Conservation (phyloP, 176 grass and related monocot species). For the Paspalum vaginatum region DNA sequence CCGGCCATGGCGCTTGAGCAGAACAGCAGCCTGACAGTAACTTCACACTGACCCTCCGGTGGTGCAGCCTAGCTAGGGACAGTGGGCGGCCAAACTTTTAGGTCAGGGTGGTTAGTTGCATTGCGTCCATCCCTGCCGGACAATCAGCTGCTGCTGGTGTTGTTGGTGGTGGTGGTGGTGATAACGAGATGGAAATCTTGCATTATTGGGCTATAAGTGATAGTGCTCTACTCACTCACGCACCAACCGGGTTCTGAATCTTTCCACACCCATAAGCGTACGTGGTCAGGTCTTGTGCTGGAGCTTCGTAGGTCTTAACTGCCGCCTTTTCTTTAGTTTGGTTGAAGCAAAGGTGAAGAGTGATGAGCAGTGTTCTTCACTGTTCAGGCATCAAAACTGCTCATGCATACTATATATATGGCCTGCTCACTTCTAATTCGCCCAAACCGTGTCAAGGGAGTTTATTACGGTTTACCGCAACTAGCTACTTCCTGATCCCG, state of each 20-base stretch:
- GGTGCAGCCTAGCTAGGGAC: not conserved
- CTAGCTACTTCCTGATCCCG: too few relatives aligned
- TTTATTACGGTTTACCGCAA: too few relatives aligned
- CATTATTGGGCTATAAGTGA: not conserved
- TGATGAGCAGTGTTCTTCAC: not conserved
- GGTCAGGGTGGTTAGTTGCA: not conserved
- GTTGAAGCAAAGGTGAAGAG: not conserved
- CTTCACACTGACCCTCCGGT: not conserved
- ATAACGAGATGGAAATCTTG: not conserved
- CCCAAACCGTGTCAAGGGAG: too few relatives aligned
- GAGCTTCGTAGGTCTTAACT: not conserved
- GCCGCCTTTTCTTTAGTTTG: not conserved
- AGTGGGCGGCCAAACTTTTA: conserved; percentile 20
- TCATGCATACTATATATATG: not conserved
- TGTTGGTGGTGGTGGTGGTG: not conserved
- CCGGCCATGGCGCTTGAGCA: not conserved
- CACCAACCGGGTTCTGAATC: not conserved
- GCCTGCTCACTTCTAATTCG: too few relatives aligned
- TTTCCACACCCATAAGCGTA: not conserved
- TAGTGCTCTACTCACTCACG: conserved; percentile 30
- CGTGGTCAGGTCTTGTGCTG: not conserved
- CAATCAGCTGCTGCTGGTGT: not conserved
- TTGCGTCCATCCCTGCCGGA: not conserved
- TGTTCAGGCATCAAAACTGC: not conserved
- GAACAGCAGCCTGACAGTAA: conserved; percentile 26